Evolutionary conservation across 345 rosid species (phyloP).

Genomic region (Sisymbrium irio): DNA sequence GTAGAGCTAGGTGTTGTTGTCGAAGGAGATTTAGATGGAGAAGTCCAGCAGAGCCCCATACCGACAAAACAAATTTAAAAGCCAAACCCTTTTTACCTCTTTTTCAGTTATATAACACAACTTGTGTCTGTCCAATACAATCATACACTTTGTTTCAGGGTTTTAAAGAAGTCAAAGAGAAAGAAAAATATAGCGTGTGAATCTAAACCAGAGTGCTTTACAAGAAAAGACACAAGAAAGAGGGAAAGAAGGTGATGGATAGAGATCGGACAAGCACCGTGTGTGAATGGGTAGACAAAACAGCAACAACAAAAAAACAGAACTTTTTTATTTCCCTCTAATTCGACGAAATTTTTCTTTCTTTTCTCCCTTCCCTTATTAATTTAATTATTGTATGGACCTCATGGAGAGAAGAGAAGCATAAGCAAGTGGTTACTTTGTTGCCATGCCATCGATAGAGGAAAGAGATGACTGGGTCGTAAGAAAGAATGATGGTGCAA

Average conservation of each 20-base stretch:
- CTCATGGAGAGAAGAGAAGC: neutral
- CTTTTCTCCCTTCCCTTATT: neutral
- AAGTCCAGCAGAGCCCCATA: slow-evolving; percentile 76
- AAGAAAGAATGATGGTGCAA: neutral
- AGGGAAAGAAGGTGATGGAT: neutral
- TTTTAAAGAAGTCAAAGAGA: slow-evolving; percentile 1
- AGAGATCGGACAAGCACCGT: slow-evolving; percentile 13
- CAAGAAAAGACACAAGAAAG: neutral
- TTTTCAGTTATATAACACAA: neutral
- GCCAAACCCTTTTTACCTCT: neutral
- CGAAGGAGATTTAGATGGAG: slow-evolving; percentile 40
- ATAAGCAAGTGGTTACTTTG: slow-evolving; percentile 4
- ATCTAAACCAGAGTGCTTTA: slow-evolving; percentile 30
- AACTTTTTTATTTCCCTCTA: too few relatives aligned
- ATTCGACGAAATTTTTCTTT: slow-evolving; percentile 16
- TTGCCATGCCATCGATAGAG: neutral
- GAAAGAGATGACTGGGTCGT: slow-evolving; percentile 15
- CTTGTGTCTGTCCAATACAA: neutral
- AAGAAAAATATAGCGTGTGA: slow-evolving; percentile 14
- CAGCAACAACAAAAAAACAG: neutral
- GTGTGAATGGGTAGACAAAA: slow-evolving; percentile 26
- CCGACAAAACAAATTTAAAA: neutral
- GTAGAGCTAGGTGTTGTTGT: slow-evolving; percentile 50
- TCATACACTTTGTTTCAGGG: neutral
- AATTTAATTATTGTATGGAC: neutral